Evolutionary conservation across 2,329 filamentous ascomycete species (phyloP), one percentile per base, ranked within the genome.

Genomic region (Leptoxyphium fumago): DNA sequence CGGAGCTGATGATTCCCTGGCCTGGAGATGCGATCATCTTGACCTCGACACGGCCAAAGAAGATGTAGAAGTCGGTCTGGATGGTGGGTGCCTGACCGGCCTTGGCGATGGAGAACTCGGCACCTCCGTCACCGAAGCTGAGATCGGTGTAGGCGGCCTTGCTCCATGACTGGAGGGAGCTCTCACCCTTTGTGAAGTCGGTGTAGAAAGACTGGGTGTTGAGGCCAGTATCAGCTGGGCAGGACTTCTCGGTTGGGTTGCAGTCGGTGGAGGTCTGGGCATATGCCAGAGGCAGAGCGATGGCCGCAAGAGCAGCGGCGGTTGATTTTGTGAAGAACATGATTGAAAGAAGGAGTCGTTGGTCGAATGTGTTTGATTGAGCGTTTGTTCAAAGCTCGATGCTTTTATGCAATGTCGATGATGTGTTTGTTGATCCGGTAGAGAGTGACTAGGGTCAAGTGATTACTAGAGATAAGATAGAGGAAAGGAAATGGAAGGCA

Each of bases 241-340:
- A 94, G 38, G 72, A 77, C 47, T 67, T 64, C 50, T 86, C 73
- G 55, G 81, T 70, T 5, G 89, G 88, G 58, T 93, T 80, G 69
- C 88, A 96, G 38, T 71, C 62, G 7, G 84, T 86, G 45, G 65
- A 77, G 29, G 87, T 86, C 62, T 95, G 89, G 41, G 82, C 86
- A 32, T 71, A 52, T 40, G 70, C 68, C 38, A 73, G 61, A 44
- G 73, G 63, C 26, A 68, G 52, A n/a, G 63, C 52, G n/a, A 46
- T 47, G 38, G 62, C 59, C 29, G 63, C 44, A 28, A 61, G 56
- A 46, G 62, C 58, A 43, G 65, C 51, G 40, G 60, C 46, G 41
- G 60, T 49, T 10, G 56, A 58, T 30, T 38, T 46, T 17, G 51
- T 43, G 49, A 59, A 56, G 38, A 54, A 58, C 60, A 62, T 62